These are phyloP conservation scores for Xerocomus minutiporus DNA, from an alignment of 1,284 basidiomycete genomes.

Conservation along the genomic window DNA sequence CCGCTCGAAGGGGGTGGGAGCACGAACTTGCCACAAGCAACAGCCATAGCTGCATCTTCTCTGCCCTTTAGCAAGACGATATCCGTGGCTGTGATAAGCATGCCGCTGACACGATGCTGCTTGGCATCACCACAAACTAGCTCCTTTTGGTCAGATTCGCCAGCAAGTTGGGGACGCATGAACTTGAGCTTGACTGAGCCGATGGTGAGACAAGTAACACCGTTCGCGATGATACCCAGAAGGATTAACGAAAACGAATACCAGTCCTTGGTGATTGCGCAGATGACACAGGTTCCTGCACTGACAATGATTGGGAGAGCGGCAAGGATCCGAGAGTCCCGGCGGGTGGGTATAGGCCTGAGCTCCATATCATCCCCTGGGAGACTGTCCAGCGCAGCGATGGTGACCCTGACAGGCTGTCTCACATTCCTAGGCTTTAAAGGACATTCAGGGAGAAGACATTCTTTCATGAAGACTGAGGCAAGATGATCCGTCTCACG, in stretches of 20 bases:
- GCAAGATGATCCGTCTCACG: slow-evolving; percentile 23
- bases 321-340: slow-evolving; percentile 9
- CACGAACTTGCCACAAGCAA: slow-evolving; percentile 22
- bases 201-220: slow-evolving; percentile 21
- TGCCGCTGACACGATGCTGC: slow-evolving; percentile 9
- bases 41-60: slow-evolving; percentile 23
- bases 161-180: slow-evolving; percentile 14
- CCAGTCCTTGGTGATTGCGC: slow-evolving; percentile 24
- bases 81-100: slow-evolving; percentile 12
- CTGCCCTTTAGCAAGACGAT: slow-evolving; percentile 18
- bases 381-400: slow-evolving; percentile 9
- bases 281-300: slow-evolving; percentile 13
- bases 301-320: slow-evolving; percentile 21
- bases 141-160: slow-evolving; percentile 3
- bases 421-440: slow-evolving; percentile 5
- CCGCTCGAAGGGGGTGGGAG: slow-evolving; percentile 5
- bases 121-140: neutral
- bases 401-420: slow-evolving; percentile 18
- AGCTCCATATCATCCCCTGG: slow-evolving; percentile 4
- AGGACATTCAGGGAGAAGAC: neutral
- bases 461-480: slow-evolving; percentile 19
- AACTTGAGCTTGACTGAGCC: slow-evolving; percentile 21
- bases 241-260: slow-evolving; percentile 26
- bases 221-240: slow-evolving; percentile 26
- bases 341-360: neutral